A percentile compares a stretch with the other conserved stretches of the same genome.
phyloP scores from a whole-genome alignment of 2,329 filamentous ascomycete genomes.

The Curvularia sp. region DNA sequence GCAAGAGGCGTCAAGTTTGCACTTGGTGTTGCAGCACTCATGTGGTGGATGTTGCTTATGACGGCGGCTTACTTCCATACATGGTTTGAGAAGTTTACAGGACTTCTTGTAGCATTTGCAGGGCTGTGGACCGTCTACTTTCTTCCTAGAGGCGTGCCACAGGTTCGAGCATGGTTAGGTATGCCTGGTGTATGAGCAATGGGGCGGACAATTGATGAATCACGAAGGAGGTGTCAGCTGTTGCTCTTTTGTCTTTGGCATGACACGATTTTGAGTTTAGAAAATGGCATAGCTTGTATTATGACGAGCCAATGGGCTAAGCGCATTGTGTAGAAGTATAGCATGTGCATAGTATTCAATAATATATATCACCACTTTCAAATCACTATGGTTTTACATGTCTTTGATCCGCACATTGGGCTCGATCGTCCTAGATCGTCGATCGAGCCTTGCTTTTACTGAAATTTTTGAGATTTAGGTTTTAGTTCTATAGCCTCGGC shows the following conservation, averaged over 20 bases:
- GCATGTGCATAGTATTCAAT: slow-evolving; percentile 10
- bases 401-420: neutral
- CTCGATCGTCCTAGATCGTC: neutral
- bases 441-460: neutral
- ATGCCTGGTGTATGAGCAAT: slow-evolving; percentile 54
- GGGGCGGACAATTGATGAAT: neutral
- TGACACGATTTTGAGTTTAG: neutral
- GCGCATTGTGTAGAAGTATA: slow-evolving; percentile 8
- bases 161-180: slow-evolving; percentile 52
- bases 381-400: neutral
- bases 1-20: slow-evolving; percentile 63
- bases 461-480: neutral
- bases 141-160: slow-evolving; percentile 54
- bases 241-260: neutral
- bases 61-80: slow-evolving; percentile 98
- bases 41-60: slow-evolving; percentile 97
- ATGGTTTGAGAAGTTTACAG: slow-evolving; percentile 87
- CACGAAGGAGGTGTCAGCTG: neutral
- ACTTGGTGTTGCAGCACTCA: slow-evolving; percentile 69
- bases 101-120: slow-evolving; percentile 56
- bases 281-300: neutral
- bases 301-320: slow-evolving; percentile 7
- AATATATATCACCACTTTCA: slow-evolving; percentile 5
- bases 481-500: neutral
- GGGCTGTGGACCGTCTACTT: slow-evolving; percentile 58